Evolutionary conservation across 768 basidiomycete genomes (phyloP), one percentile per base, ranked within the genome.

Genomic region (Rhodosporidiobolus sp.): DNA sequence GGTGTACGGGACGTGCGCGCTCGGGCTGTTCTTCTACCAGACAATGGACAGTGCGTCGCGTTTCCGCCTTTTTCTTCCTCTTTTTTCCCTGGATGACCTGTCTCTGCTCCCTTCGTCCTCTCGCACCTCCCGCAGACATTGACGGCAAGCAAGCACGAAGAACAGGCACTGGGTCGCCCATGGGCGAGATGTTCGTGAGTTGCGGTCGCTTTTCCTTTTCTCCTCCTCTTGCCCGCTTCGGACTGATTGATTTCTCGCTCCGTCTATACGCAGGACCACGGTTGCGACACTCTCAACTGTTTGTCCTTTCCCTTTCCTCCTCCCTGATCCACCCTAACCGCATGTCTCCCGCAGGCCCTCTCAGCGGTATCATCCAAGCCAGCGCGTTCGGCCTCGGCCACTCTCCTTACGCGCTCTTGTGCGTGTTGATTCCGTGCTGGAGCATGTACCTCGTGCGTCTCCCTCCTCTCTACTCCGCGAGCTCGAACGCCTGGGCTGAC

Each of bases 71-170:
- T 10, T 48, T 52, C 12, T 30, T 5, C 26, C 26, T 26, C 19
- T 24, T n/a, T 20, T 43, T 10, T 32, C 53, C 4, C 63, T 12
- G 16, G 30, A 12, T 11, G 50, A 46, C 28, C n/a, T 63, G 8
- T 9, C 16, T 11, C 3, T 63, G 5, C 52, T 30, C 38, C 38
- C 38, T 43, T 43, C 38, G 8, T 14, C 14, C 38, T 43, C 38
- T 43, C 17, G 16, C 22, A 3, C 53, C 16, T 34, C 20, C 20
- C 4, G 30, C 56, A 71, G 72, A 65, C 49, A 70, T 74, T 46
- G 73, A 74, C 59, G 73, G 73, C 50, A 74, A 74, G 49, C 73
- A 74, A 45, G 73, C 73, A 5, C 52, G 73, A 17, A 38, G 61
- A 38, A 69, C 69, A 1, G 67, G 68, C 3, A 66, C 69, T 10